Evolutionary conservation across 371 early-diverging fungal species (phyloP), one percentile per base, ranked within the genome.

Genomic region (Mortierella sp.): DNA sequence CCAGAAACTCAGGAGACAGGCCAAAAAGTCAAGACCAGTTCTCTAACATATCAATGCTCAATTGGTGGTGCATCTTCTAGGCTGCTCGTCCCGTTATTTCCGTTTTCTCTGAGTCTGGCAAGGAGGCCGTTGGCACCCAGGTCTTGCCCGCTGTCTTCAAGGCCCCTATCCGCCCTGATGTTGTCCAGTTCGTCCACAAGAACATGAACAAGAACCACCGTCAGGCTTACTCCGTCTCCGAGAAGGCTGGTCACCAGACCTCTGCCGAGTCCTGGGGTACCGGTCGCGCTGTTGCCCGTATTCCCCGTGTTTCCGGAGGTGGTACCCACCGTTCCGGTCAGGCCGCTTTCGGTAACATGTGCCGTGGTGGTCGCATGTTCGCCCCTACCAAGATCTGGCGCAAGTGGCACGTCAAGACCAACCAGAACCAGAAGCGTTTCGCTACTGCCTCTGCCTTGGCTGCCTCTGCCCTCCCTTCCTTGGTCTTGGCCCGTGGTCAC

Each of bases 261-360:
- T 99, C 99, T 80, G 99, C 99, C 81, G 98, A 97, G 91, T 99
- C 99, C 81, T 99, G 99, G 99, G 99, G 99, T 94, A 99, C 99
- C 75, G 98, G 98, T 96, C 98, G 99, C 93, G 99, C 99, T 88
- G 98, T 99, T 88, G 99, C 99, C 75, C 98, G 99, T 98, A 99
- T 99, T 89, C 99, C 99, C 85, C 97, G 99, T 94, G 99, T 99
- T 78, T 94, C 94, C 82, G 99, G 99, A 88, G 94, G 97, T 82
- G 99, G 99, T 93, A 99, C 99, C 82, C 97, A 97, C 95, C 97
- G 99, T 90, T 96, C 99, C 87, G 99, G 99, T 89, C 99, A 99
- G 94, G 92, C 99, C 89, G 99, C 99, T 81, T 99, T 99, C 93
- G 99, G 99, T 88, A 99, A 99, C 96, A 99, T 99, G 98, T 99